A percentile compares a stretch with the other conserved stretches of the same genome.
These are phyloP conservation scores for Erigeron philadelphicus DNA, from an alignment of 140 eudicot species.

Conservation along the genomic window DNA sequence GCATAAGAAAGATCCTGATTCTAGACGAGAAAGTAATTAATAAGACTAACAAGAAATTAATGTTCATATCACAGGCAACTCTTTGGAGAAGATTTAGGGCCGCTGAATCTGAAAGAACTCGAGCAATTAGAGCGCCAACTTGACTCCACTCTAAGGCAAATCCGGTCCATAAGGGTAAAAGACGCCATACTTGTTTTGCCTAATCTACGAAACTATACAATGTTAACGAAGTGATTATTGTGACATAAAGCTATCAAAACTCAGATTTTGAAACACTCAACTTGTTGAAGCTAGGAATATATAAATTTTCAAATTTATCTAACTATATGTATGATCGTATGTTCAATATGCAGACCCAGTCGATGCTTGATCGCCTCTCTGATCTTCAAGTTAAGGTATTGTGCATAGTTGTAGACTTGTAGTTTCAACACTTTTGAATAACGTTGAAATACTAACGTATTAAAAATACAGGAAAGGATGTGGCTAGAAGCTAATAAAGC, in stretches of 20 bases:
- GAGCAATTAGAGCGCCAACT: constrained; percentile 90
- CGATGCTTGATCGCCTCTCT: constrained; percentile 80
- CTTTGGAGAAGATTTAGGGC: constrained; percentile 82
- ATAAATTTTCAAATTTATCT: background rate
- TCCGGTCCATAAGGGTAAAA: constrained; percentile 74
- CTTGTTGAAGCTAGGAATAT: background rate
- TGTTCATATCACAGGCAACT: constrained; percentile 50
- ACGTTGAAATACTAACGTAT: background rate
- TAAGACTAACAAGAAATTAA: constrained; percentile 12
- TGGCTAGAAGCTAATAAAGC: constrained; percentile 68
- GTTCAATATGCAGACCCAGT: constrained; percentile 60
- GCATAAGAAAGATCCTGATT: background rate
- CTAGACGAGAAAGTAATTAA: background rate
- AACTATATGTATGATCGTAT: constrained; percentile 7
- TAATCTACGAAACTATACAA: background rate
- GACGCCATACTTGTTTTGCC: background rate
- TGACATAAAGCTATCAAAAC: background rate
- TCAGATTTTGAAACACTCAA: background rate
- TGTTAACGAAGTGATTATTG: background rate
- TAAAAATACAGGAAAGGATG: constrained; percentile 59
- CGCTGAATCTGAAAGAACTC: constrained; percentile 70
- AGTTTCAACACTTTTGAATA: too few species aligned
- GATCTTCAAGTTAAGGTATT: constrained; percentile 88
- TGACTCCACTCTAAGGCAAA: constrained; percentile 73
- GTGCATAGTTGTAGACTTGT: too few species aligned